Evolutionary conservation across 1,284 basidiomycete genomes (phyloP).

Genomic region (Caloboletus firmus): DNA sequence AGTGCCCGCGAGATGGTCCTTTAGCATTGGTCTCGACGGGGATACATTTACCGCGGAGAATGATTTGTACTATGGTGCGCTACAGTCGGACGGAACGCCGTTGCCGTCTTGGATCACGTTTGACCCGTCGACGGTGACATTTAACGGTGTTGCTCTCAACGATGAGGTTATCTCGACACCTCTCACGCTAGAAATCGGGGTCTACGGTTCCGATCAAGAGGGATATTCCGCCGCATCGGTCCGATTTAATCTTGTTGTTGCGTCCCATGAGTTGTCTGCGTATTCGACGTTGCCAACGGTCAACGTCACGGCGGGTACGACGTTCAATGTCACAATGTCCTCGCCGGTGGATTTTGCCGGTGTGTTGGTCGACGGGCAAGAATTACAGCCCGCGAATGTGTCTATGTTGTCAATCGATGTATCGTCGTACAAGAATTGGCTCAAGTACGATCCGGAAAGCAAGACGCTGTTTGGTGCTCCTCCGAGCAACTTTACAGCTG

Average conservation of each 20-base stretch:
- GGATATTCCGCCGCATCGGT: slow-evolving; percentile 56
- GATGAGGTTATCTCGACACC: slow-evolving; percentile 41
- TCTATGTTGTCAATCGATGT: slow-evolving; percentile 56
- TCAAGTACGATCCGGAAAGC: slow-evolving; percentile 58
- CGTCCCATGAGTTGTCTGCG: slow-evolving; percentile 63
- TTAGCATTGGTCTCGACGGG: slow-evolving; percentile 82
- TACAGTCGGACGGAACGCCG: slow-evolving; percentile 62
- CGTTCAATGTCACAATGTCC: slow-evolving; percentile 58
- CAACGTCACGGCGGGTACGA: slow-evolving; percentile 57
- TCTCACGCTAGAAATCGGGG: slow-evolving; percentile 47
- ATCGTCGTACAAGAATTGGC: slow-evolving; percentile 55
- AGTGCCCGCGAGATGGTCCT: slow-evolving; percentile 84
- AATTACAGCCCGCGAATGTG: slow-evolving; percentile 55
- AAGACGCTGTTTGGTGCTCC: slow-evolving; percentile 66
- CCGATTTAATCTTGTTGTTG: slow-evolving; percentile 58
- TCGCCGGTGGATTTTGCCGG: slow-evolving; percentile 61
- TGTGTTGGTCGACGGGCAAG: slow-evolving; percentile 58
- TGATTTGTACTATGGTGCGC: slow-evolving; percentile 66
- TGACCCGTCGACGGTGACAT: slow-evolving; percentile 64
- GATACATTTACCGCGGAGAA: slow-evolving; percentile 58
- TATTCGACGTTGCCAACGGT: slow-evolving; percentile 54
- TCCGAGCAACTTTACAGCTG: slow-evolving; percentile 38
- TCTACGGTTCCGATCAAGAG: slow-evolving; percentile 66
- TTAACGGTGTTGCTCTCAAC: slow-evolving; percentile 75
- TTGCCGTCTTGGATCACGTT: slow-evolving; percentile 81